A percentile compares a stretch with the other conserved stretches of the same genome.
phyloP scores from a whole-genome alignment of 768 basidiomycete genomes.

The Tricholoma saponaceum region DNA sequence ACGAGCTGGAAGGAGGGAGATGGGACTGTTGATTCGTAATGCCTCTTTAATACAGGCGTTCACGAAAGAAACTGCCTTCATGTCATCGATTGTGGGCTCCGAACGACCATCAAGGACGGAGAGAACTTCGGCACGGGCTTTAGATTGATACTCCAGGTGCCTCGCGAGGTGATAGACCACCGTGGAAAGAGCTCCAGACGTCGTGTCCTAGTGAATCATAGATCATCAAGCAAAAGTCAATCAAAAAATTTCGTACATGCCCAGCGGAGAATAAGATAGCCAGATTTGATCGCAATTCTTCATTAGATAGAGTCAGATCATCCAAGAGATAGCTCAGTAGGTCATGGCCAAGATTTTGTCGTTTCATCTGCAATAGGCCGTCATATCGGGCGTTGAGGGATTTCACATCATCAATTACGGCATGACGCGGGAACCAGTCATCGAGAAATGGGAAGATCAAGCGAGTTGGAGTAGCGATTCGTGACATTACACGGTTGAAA shows the following conservation, averaged over 20 bases:
- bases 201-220: constrained; percentile 26
- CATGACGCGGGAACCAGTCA: constrained; percentile 23
- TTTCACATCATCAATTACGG: constrained; percentile 26
- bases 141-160: constrained; percentile 31
- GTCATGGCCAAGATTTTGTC: constrained; percentile 27
- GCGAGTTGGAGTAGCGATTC: constrained; percentile 29
- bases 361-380: constrained; percentile 23
- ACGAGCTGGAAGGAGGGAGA: constrained; percentile 23
- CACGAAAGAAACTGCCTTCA: constrained; percentile 25
- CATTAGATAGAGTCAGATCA: constrained; percentile 25
- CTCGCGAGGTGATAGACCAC: constrained; percentile 32
- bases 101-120: constrained; percentile 19
- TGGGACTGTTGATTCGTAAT: constrained; percentile 30
- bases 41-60: constrained; percentile 37
- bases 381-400: constrained; percentile 23
- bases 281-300: constrained; percentile 33
- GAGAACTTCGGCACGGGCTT: constrained; percentile 34
- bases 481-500: constrained; percentile 32
- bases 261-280: constrained; percentile 36
- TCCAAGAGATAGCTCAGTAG: constrained; percentile 32
- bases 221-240: neutral
- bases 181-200: constrained; percentile 34
- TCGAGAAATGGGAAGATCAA: constrained; percentile 30
- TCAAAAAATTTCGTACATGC: constrained; percentile 22
- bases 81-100: constrained; percentile 27